Percentiles rank a stretch among this genome's conserved stretches.
These are phyloP conservation scores for Apiospora hydei DNA, from an alignment of 2,329 filamentous ascomycete genomes.

Conservation along the genomic window DNA sequence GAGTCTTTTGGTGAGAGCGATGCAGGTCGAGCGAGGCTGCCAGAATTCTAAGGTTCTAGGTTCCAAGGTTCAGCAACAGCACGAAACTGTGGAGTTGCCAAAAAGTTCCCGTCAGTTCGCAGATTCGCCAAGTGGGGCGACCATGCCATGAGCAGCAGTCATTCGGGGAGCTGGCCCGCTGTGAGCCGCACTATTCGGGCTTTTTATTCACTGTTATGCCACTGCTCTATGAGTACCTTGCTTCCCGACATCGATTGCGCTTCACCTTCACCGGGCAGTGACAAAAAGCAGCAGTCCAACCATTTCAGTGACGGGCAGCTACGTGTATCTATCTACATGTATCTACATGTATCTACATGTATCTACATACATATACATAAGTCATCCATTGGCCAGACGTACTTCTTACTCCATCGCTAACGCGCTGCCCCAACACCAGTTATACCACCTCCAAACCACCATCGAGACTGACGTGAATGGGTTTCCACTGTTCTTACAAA, in stretches of 20 bases:
- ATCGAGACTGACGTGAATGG: not conserved
- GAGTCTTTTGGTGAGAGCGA: not conserved
- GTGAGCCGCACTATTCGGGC: not conserved
- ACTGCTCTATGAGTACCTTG: not conserved
- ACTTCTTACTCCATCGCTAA: too few relatives aligned
- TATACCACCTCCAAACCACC: too few relatives aligned
- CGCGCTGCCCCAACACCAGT: too few relatives aligned
- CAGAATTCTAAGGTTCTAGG: conserved; percentile 5
- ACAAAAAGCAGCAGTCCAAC: too few relatives aligned
- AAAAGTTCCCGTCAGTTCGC: conserved; percentile 20
- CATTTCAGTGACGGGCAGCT: too few relatives aligned
- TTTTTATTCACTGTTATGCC: not conserved
- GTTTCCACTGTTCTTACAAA: not conserved
- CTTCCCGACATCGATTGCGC: too few relatives aligned
- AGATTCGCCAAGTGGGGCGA: conserved; percentile 16
- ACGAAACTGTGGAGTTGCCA: not conserved
- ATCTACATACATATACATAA: too few relatives aligned
- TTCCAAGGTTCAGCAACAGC: conserved; percentile 1
- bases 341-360: too few relatives aligned
- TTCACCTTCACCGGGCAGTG: too few relatives aligned
- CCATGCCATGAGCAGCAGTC: not conserved
- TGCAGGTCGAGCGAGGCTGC: conserved; percentile 14
- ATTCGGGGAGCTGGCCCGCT: conserved; percentile 2
- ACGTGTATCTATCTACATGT: too few relatives aligned
- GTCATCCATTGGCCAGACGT: too few relatives aligned